phyloP scores from a whole-genome alignment of 495 filamentous ascomycete genomes.

The Astrothelium macrocarpum region DNA sequence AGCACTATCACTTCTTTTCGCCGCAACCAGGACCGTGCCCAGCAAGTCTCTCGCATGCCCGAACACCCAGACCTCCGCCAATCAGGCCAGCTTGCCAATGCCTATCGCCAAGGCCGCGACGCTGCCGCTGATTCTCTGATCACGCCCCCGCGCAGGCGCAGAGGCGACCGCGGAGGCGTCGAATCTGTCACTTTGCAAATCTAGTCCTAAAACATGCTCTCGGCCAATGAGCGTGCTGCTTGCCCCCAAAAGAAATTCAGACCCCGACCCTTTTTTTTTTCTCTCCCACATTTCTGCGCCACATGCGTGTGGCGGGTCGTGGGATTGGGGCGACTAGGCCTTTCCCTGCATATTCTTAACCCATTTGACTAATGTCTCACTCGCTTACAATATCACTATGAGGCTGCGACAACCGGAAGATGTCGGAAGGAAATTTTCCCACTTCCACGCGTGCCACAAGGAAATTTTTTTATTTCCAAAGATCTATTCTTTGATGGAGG shows the following conservation, averaged over 20 bases:
- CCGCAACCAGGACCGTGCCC: not conserved
- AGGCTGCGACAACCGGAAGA: not conserved
- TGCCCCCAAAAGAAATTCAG: not conserved
- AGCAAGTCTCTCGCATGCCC: not conserved
- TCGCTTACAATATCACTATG: not conserved
- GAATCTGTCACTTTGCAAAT: not conserved
- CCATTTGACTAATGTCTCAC: not conserved
- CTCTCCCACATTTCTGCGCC: not conserved
- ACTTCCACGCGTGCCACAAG: too few species aligned
- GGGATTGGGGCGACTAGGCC: not conserved
- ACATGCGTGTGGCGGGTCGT: not conserved
- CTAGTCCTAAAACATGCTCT: too few species aligned
- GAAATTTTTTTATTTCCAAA: not conserved
- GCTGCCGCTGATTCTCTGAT: not conserved
- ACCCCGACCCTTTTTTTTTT: not conserved
- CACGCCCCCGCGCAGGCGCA: not conserved
- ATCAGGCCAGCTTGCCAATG: not conserved
- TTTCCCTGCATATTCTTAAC: too few species aligned
- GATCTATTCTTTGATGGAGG: not conserved
- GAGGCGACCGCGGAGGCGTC: not conserved
- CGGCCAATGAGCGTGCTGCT: too few species aligned
- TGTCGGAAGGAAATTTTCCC: not conserved
- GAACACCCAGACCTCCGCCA: not conserved
- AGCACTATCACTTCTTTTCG: conserved; percentile 1
- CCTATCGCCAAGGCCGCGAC: not conserved